Evolutionary conservation across 495 filamentous ascomycete genomes (phyloP), one percentile per base, ranked within the genome.

Genomic region (Daldinia grandis): DNA sequence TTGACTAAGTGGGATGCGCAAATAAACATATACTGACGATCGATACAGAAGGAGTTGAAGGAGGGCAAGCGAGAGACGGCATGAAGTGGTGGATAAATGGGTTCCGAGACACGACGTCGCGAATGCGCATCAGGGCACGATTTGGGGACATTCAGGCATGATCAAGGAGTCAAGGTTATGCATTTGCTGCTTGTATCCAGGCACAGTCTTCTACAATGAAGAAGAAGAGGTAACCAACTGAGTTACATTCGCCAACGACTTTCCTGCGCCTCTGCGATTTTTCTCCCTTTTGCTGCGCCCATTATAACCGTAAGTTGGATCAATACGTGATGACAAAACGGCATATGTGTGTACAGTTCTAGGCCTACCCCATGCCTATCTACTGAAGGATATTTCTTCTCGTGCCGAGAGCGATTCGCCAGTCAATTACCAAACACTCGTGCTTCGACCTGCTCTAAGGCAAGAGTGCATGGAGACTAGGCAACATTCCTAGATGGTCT

Each of bases 331-430:
- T 74, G 59, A 68, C 38, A 69, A 61, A 79, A 85, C 78, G 95
- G 95, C 95, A 99, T 97, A 91, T 92, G 94, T 99, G 95, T 99
- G 95, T 99, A 99, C 95, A 98, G 93, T 93, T 87, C 85, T 87
- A 87, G 87, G 87, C 84, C 81, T 81, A 64, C 58, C 59, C 87
- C 81, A 91, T 94, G 92, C 88, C 86, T 88, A 85, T 81, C 77
- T 89, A 91, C 92, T 98, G 95, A 98, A 98, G 95, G 95, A 95
- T 73, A 17, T 91, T 81, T 90, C 85, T 85, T 84, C 84, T 90
- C 93, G 92, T 99, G 95, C 95, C 95, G 84, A 98, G 89, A 99
- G 78, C 78, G 82, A 84, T 78, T 68, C 80, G 90, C 88, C 87
- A 83, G 87, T 89, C 87, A 77, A 91, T 94, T 97, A 97, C 92